These are phyloP conservation scores for Bimuria novae-zelandiae DNA, from an alignment of 2,329 filamentous ascomycete species.

Conservation along the genomic window DNA sequence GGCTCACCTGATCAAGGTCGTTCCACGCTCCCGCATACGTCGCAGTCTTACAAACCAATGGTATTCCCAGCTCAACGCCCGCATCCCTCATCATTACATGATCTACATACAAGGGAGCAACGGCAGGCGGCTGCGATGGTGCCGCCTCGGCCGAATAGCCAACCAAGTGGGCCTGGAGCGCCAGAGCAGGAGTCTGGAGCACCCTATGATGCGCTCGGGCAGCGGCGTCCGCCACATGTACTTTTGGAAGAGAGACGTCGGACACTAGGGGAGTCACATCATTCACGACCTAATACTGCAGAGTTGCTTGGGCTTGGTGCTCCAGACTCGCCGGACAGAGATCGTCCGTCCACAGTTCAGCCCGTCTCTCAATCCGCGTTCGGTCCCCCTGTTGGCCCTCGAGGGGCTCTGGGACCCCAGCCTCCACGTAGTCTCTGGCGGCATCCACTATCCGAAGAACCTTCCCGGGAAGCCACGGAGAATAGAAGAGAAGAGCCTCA, in stretches of 20 bases:
- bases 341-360: constrained; percentile 46
- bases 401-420: constrained; percentile 17
- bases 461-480: constrained; percentile 32
- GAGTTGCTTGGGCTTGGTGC: constrained; percentile 33
- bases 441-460: constrained; percentile 30
- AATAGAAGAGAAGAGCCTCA: constrained; percentile 37
- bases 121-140: constrained; percentile 31
- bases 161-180: constrained; percentile 38
- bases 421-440: constrained; percentile 40
- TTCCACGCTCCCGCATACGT: constrained; percentile 34
- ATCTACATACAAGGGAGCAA: constrained; percentile 27
- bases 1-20: constrained; percentile 43
- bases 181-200: constrained; percentile 28
- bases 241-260: constrained; percentile 40
- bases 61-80: constrained; percentile 35
- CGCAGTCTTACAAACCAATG: constrained; percentile 42
- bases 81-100: constrained; percentile 37
- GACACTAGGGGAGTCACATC: constrained; percentile 43
- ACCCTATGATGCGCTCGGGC: constrained; percentile 29
- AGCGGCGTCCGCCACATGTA: constrained; percentile 34
- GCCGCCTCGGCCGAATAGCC: constrained; percentile 48
- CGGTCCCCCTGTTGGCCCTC: constrained; percentile 41
- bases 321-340: constrained; percentile 29
- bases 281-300: constrained; percentile 37
- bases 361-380: constrained; percentile 46